phyloP scores from a whole-genome alignment of 345 rosid genomes.

The Euphorbia lathyris region DNA sequence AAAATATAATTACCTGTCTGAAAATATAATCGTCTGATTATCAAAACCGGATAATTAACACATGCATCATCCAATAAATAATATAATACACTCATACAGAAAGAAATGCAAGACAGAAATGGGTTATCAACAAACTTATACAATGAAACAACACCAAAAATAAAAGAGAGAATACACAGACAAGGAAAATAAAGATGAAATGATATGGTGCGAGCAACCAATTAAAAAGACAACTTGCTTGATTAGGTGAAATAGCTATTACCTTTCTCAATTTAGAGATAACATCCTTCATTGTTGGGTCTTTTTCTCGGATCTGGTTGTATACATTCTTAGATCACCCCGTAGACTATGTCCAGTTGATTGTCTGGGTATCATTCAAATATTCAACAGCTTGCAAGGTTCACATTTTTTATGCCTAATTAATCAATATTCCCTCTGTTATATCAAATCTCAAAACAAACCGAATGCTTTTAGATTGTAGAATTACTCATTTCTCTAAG shows the following conservation, averaged over 20 bases:
- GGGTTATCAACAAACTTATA: not conserved
- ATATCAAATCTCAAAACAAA: not conserved
- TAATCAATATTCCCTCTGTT: not conserved
- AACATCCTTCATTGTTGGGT: conserved; percentile 65
- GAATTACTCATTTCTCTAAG: conserved; percentile 68
- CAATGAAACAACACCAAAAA: not conserved
- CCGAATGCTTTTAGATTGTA: not conserved
- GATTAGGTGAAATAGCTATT: conserved; percentile 65
- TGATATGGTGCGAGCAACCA: not conserved
- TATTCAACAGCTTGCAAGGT: conserved; percentile 59
- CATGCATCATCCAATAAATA: not conserved
- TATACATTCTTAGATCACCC: conserved; percentile 57
- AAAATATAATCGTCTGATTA: no score
- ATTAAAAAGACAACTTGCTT: conserved; percentile 41
- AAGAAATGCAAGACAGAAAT: not conserved
- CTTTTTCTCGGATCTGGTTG: conserved; percentile 49
- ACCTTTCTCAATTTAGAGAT: conserved; percentile 54
- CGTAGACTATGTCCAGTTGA: conserved; percentile 57
- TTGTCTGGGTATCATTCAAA: conserved; percentile 41
- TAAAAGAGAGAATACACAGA: not conserved
- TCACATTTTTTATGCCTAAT: not conserved
- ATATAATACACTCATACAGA: not conserved
- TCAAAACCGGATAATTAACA: no score
- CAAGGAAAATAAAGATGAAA: not conserved
- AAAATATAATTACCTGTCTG: no score